These are phyloP conservation scores for Paramecium bursaria DNA, from an alignment of 73 alveolate species.

Conservation along the genomic window DNA sequence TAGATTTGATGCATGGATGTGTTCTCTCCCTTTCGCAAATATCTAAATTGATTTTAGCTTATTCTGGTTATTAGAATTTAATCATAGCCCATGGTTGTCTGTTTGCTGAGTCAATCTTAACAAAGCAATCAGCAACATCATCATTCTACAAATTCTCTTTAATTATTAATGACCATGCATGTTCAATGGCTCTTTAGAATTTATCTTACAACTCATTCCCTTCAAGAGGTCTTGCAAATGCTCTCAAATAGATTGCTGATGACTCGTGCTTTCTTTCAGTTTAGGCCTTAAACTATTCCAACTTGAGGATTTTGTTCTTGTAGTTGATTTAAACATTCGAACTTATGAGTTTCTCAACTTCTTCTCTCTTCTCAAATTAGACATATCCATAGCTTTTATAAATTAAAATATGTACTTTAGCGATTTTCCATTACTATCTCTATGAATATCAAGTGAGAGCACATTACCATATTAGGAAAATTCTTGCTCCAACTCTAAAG, in stretches of 20 bases:
- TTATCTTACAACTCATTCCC: background rate
- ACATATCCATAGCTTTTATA: slow-evolving; percentile 43
- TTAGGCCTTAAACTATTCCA: slow-evolving; percentile 52
- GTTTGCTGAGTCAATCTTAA: slow-evolving; percentile 24
- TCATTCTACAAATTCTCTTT: background rate
- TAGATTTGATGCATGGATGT: slow-evolving; percentile 53
- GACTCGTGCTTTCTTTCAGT: slow-evolving; percentile 54
- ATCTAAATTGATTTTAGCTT: slow-evolving; percentile 34
- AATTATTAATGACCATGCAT: slow-evolving; percentile 39
- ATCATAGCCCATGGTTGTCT: slow-evolving; percentile 63
- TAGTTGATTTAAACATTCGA: no score
- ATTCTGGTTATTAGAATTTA: slow-evolving; percentile 9
- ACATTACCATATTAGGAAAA: slow-evolving; percentile 50
- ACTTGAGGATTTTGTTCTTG: background rate
- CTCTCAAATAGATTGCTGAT: slow-evolving; percentile 47
- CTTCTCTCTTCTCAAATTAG: slow-evolving; percentile 58
- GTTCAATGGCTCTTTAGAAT: slow-evolving; percentile 41
- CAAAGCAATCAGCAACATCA: slow-evolving; percentile 48
- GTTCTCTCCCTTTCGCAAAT: slow-evolving; percentile 34
- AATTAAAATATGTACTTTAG: background rate
- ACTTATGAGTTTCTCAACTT: slow-evolving; percentile 24
- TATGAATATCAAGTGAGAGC: slow-evolving; percentile 44
- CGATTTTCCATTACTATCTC: slow-evolving; percentile 35
- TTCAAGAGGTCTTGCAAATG: slow-evolving; percentile 25
- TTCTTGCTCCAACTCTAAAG: slow-evolving; percentile 48